phyloP scores from a whole-genome alignment of 2,329 filamentous ascomycete species.

The Beauveria brongniartii region DNA sequence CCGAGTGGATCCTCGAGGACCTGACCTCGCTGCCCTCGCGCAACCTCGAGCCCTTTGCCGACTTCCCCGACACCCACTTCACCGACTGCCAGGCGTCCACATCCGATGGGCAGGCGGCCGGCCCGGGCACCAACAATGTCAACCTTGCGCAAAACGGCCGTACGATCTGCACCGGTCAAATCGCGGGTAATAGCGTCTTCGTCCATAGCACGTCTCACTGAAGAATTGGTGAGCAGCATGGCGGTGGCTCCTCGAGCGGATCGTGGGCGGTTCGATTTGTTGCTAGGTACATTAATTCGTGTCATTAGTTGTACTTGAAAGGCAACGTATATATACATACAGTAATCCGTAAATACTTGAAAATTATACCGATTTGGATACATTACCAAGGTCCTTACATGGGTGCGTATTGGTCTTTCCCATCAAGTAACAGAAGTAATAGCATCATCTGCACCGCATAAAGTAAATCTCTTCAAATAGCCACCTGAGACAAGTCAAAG shows the following conservation, averaged over 20 bases:
- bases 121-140: neutral
- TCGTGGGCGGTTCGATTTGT: too few species aligned
- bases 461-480: neutral
- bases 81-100: neutral
- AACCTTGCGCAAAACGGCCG: neutral
- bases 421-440: too few species aligned
- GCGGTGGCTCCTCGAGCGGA: too few species aligned
- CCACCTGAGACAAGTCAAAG: too few species aligned
- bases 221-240: neutral
- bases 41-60: neutral
- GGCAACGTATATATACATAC: neutral
- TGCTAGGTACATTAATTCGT: neutral
- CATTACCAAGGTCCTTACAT: neutral
- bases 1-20: conserved; percentile 7
- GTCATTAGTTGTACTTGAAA: neutral
- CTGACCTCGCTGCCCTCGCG: neutral
- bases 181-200: neutral
- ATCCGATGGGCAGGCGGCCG: neutral
- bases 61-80: conserved; percentile 1
- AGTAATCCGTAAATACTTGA: neutral
- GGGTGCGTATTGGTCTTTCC: too few species aligned
- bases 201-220: neutral
- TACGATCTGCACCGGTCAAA: neutral
- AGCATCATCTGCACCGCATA: neutral
- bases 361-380: neutral